Evolutionary conservation across 192 early-diverging fungal species (phyloP), one percentile per base, ranked within the genome.

Genomic region (Coemansia javaensis): DNA sequence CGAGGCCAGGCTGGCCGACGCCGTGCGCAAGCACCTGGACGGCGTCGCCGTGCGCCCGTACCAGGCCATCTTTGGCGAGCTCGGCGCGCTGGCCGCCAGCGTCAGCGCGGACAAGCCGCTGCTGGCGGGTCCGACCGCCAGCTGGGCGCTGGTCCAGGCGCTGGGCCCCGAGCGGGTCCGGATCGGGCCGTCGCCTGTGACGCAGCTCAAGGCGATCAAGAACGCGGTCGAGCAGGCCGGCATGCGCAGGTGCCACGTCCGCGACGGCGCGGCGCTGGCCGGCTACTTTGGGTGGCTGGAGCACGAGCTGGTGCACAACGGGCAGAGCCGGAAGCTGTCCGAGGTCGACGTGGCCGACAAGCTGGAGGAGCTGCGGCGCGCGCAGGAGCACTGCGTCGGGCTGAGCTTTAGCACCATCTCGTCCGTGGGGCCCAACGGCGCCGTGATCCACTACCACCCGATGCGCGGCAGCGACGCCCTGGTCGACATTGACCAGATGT

Each of bases 371-470:
- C 81, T 93, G 58, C 78, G 95, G 31, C 79, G 79, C 38, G 81
- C 79, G 47, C 86, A 89, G 56, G 56, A 76, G 25, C 61, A 89
- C 62, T 97, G 90, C 68, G 85, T 93, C 23, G 96, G 96, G 2
- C 85, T 94, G 38, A 91, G 88, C 46, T 99, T 99, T 55, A 88
- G 86, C 56, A 99, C 96, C 17, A 99, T 99, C 52, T 96, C 93
- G 7, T 85, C 88, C 13, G 90, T 90, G 8, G 96, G 96, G 3
- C 65, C 96, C n/a, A 99, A 94, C 54, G 96, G 91, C 6, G 87
- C 92, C 28, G 93, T 99, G 64, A 97, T 99, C 59, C 96, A 99
- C 66, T 99, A 99, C 79, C 85, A 83, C 66, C 94, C 96, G 23
- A 81, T 89, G 53, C 83, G 79, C 56, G 89, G 81, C 18, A 78